Conservation (phyloP, 768 basidiomycete species). For the Termitomyces sp. region DNA sequence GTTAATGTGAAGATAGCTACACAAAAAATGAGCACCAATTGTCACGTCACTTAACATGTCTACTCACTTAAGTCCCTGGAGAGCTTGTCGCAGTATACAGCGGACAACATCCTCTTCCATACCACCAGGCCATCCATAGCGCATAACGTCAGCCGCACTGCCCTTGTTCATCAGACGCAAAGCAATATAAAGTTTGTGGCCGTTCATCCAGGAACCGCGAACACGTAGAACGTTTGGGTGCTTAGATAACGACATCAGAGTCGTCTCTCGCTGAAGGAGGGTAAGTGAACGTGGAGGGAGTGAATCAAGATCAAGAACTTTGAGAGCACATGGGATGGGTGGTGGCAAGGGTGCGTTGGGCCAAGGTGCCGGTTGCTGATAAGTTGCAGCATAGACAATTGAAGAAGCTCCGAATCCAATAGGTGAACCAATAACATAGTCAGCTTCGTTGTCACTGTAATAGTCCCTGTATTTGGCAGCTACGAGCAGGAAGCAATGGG, state of each 20-base stretch:
- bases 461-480: constrained; percentile 5
- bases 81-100: constrained; percentile 79
- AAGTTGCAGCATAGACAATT: constrained; percentile 79
- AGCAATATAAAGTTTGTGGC: constrained; percentile 82
- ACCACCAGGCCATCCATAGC: constrained; percentile 81
- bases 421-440: constrained; percentile 73
- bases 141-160: constrained; percentile 82
- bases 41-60: background rate
- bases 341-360: constrained; percentile 15
- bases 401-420: constrained; percentile 94
- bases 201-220: constrained; percentile 84
- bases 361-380: constrained; percentile 30
- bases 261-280: constrained; percentile 80
- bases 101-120: constrained; percentile 88
- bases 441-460: constrained; percentile 57
- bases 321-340: constrained; percentile 70
- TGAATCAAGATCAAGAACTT: constrained; percentile 84
- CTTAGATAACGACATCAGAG: constrained; percentile 88
- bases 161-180: constrained; percentile 88
- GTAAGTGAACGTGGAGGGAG: constrained; percentile 68
- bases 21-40: constrained; percentile 1
- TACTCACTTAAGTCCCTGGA: constrained; percentile 82
- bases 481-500: background rate
- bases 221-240: constrained; percentile 93
- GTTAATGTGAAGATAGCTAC: constrained; percentile 84